These are phyloP conservation scores for Sequoiadendron giganteum DNA, from an alignment of 75 land plant genomes.

Conservation along the genomic window DNA sequence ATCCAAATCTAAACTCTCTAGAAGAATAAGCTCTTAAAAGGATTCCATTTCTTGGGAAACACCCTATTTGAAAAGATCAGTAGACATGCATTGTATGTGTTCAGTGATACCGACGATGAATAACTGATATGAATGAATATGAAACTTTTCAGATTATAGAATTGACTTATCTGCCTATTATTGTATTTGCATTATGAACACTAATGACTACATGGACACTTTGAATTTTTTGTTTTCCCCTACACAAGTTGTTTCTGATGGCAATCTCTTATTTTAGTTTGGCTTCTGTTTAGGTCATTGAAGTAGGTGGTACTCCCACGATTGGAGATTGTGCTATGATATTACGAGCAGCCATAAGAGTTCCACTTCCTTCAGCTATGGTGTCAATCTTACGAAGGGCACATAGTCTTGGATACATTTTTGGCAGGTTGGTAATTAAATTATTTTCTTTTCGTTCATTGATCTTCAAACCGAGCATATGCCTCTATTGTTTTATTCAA, in stretches of 20 bases:
- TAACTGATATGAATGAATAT: background rate
- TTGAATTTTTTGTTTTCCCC: background rate
- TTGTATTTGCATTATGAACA: background rate
- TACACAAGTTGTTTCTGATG: background rate
- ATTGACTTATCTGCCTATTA: background rate
- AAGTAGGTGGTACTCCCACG: constrained; percentile 91
- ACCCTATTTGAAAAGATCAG: no score
- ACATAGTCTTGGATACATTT: constrained; percentile 84
- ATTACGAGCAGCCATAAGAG: constrained; percentile 86
- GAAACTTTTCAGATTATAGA: background rate
- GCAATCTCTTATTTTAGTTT: constrained; percentile 5
- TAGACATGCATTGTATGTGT: background rate
- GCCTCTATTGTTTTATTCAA: background rate
- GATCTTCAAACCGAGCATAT: background rate
- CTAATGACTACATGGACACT: background rate
- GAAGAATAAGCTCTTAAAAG: background rate
- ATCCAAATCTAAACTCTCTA: background rate
- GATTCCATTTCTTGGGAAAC: background rate
- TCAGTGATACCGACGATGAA: background rate
- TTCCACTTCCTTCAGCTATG: constrained; percentile 89
- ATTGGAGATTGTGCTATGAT: constrained; percentile 97
- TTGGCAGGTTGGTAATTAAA: constrained; percentile 80
- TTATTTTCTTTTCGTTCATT: background rate
- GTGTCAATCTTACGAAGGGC: constrained; percentile 75
- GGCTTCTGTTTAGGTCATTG: constrained; percentile 68